Conservation (phyloP, 768 basidiomycete genomes). For the Serendipita sp. region DNA sequence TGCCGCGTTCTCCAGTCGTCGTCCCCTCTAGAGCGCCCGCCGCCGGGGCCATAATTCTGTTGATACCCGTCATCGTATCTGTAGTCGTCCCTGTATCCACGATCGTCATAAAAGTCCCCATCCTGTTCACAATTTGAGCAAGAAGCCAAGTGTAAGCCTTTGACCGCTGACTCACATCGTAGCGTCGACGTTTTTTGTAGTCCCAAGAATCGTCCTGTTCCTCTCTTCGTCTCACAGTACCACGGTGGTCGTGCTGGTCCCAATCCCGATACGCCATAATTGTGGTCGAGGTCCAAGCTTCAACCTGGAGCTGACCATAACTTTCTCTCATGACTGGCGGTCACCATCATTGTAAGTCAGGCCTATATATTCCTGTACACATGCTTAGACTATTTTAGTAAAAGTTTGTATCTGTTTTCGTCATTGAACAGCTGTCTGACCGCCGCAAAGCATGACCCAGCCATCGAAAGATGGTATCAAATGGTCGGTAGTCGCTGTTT, state of each 20-base stretch:
- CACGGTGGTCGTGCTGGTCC: conserved; percentile 37
- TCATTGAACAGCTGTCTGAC: not conserved
- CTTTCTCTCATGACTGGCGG: conserved; percentile 38
- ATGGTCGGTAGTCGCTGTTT: conserved; percentile 29
- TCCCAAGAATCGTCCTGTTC: conserved; percentile 41
- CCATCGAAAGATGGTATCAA: conserved; percentile 39
- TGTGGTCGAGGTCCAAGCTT: not conserved
- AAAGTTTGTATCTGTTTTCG: conserved; percentile 15
- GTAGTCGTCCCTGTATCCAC: conserved; percentile 33
- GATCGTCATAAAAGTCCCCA: conserved; percentile 12
- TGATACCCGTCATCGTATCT: conserved; percentile 19
- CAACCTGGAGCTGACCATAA: conserved; percentile 7
- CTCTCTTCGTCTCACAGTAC: conserved; percentile 40
- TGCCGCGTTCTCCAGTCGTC: conserved; percentile 32
- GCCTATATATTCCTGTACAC: conserved; percentile 10
- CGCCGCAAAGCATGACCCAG: conserved; percentile 37
- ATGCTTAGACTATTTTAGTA: conserved; percentile 29
- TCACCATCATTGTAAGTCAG: conserved; percentile 32
- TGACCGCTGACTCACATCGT: conserved; percentile 37
- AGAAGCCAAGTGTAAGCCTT: not conserved
- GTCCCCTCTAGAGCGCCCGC: conserved; percentile 10
- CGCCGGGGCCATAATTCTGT: conserved; percentile 18
- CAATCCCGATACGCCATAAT: conserved; percentile 41
- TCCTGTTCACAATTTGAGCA: not conserved
- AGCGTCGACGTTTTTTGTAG: conserved; percentile 67